These are phyloP conservation scores for Rubia peregrina DNA, from an alignment of 305 asterid genomes.

Conservation along the genomic window DNA sequence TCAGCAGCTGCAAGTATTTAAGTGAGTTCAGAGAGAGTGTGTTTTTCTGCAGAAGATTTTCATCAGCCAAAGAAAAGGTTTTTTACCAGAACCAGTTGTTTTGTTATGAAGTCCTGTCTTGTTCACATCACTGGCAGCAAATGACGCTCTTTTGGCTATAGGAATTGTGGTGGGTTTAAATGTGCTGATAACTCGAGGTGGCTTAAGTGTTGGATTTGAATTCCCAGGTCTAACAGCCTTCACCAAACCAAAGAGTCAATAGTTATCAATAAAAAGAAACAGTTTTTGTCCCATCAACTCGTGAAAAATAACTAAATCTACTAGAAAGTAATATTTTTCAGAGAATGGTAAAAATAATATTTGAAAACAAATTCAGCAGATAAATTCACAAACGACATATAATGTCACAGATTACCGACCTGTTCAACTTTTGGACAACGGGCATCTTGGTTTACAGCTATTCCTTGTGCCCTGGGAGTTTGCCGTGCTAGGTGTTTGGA, in stretches of 20 bases:
- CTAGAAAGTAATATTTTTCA: not conserved
- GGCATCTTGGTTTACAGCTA: constrained; percentile 44
- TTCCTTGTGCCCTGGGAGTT: constrained; percentile 38
- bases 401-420: constrained; percentile 23
- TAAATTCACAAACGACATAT: not conserved
- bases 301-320: not conserved
- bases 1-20: constrained; percentile 27
- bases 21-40: not conserved
- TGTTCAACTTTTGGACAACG: constrained; percentile 39
- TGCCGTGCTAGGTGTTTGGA: constrained; percentile 52
- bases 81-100: constrained; percentile 35
- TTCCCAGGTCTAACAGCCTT: constrained; percentile 38
- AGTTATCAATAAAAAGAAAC: not conserved
- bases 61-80: constrained; percentile 7
- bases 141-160: constrained; percentile 47
- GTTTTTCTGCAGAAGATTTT: constrained; percentile 10
- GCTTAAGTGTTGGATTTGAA: constrained; percentile 35
- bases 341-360: not conserved
- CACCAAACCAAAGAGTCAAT: constrained; percentile 21
- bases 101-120: constrained; percentile 46
- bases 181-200: constrained; percentile 40
- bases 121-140: constrained; percentile 33
- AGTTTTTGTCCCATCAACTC: not conserved
- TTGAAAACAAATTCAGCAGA: not conserved
- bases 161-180: constrained; percentile 30